Evolutionary conservation across 2,329 filamentous ascomycete genomes (phyloP).

Genomic region (Ceratocystis alfenasii): DNA sequence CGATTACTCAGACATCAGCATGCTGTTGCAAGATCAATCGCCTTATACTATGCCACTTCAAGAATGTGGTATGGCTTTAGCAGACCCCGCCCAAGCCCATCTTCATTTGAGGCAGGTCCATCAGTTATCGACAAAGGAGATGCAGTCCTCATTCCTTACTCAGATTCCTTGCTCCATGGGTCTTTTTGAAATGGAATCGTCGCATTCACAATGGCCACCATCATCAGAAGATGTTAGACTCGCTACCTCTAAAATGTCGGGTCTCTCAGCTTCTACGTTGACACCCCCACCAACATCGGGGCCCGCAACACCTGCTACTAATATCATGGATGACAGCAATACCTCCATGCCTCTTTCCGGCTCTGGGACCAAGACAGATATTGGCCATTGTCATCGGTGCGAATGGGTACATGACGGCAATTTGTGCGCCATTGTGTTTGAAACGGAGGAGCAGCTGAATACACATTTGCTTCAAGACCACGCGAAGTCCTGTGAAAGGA

Average conservation of each 20-base stretch:
- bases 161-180: slow-evolving; percentile 20
- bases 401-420: slow-evolving; percentile 23
- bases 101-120: slow-evolving; percentile 22
- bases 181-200: slow-evolving; percentile 16
- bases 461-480: slow-evolving; percentile 43
- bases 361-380: background rate
- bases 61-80: slow-evolving; percentile 23
- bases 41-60: slow-evolving; percentile 15
- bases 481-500: slow-evolving; percentile 36
- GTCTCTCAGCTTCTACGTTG: background rate
- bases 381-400: slow-evolving; percentile 1
- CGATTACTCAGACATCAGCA: slow-evolving; percentile 21
- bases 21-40: slow-evolving; percentile 17
- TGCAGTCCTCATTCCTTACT: slow-evolving; percentile 18
- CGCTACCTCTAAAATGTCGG: slow-evolving; percentile 3
- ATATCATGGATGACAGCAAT: slow-evolving; percentile 2
- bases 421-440: slow-evolving; percentile 31
- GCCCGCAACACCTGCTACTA: slow-evolving; percentile 10
- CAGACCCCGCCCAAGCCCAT: slow-evolving; percentile 20
- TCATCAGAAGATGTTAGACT: background rate
- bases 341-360: background rate
- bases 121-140: slow-evolving; percentile 19
- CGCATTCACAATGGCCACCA: slow-evolving; percentile 17
- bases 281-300: slow-evolving; percentile 12
- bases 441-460: slow-evolving; percentile 40